phyloP scores from a whole-genome alignment of 768 basidiomycete species.

The Mycena vitilis region DNA sequence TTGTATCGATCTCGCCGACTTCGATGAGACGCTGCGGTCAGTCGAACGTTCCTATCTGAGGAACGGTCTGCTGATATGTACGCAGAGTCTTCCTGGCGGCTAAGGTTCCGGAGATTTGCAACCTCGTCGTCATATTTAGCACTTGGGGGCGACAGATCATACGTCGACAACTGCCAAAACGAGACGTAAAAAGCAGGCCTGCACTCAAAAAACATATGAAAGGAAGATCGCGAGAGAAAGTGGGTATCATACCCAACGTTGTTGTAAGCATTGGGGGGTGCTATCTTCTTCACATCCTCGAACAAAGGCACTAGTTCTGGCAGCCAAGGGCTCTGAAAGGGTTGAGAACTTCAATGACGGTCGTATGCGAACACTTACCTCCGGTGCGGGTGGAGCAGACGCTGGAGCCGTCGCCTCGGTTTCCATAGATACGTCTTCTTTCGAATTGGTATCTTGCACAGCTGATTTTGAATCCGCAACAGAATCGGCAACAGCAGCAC shows the following conservation, averaged over 20 bases:
- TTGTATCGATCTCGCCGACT: constrained; percentile 75
- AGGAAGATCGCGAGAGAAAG: constrained; percentile 6
- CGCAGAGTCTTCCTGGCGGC: constrained; percentile 75
- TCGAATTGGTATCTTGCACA: constrained; percentile 38
- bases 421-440: constrained; percentile 67
- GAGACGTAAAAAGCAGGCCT: constrained; percentile 95
- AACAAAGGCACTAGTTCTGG: constrained; percentile 79
- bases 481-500: constrained; percentile 43
- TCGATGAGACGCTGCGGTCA: constrained; percentile 68
- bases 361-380: constrained; percentile 45
- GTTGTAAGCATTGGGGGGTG: constrained; percentile 72
- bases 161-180: constrained; percentile 96
- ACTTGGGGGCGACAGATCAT: constrained; percentile 86
- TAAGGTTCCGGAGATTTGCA: constrained; percentile 66
- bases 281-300: constrained; percentile 77
- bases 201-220: constrained; percentile 11
- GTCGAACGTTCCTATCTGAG: constrained; percentile 69
- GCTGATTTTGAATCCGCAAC: constrained; percentile 39
- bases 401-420: constrained; percentile 51
- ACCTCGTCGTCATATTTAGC: constrained; percentile 85
- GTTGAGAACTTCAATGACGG: constrained; percentile 15
- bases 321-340: constrained; percentile 78
- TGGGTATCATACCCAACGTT: constrained; percentile 68
- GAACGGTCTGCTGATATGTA: constrained; percentile 78
- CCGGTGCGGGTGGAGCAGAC: constrained; percentile 44